phyloP scores from a whole-genome alignment of 164 flowering plant genomes.

The Umbellularia californica region DNA sequence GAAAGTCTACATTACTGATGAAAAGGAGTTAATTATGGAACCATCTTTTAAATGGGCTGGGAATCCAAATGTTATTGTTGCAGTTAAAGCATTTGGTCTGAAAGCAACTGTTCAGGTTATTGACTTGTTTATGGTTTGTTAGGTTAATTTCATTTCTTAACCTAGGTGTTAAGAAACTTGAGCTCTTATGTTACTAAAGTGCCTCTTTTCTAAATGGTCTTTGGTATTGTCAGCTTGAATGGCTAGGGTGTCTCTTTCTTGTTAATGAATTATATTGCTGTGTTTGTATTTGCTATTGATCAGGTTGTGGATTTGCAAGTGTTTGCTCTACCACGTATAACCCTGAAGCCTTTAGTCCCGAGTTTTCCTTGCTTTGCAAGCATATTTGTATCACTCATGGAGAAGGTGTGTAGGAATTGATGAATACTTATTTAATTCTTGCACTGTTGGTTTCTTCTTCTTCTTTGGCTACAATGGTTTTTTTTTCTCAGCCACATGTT shows the following conservation, averaged over 20 bases:
- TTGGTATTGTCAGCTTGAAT: neutral
- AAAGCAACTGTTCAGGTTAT: slow-evolving; percentile 51
- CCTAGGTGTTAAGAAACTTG: neutral
- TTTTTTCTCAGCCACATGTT: slow-evolving; percentile 68
- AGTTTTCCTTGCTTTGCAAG: slow-evolving; percentile 89
- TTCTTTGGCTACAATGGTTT: neutral
- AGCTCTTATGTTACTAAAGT: neutral
- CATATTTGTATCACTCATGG: slow-evolving; percentile 88
- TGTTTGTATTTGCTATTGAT: neutral
- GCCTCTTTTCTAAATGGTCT: neutral
- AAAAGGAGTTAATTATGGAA: slow-evolving; percentile 96
- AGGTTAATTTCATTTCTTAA: neutral
- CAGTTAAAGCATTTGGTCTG: slow-evolving; percentile 78
- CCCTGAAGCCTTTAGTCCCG: slow-evolving; percentile 92
- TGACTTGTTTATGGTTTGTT: neutral
- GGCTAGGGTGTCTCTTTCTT: neutral
- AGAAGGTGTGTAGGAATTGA: slow-evolving; percentile 51
- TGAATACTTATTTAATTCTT: neutral
- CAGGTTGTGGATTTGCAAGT: slow-evolving; percentile 95
- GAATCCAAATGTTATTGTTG: slow-evolving; percentile 79
- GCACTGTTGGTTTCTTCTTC: neutral
- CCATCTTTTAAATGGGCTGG: slow-evolving; percentile 90
- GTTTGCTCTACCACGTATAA: slow-evolving; percentile 83
- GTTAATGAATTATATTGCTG: neutral
- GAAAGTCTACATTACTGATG: slow-evolving; percentile 87